A percentile compares a stretch with the other conserved stretches of the same genome.
These are phyloP conservation scores for Penicillium maclennaniae DNA, from an alignment of 495 filamentous ascomycete species.

Conservation along the genomic window DNA sequence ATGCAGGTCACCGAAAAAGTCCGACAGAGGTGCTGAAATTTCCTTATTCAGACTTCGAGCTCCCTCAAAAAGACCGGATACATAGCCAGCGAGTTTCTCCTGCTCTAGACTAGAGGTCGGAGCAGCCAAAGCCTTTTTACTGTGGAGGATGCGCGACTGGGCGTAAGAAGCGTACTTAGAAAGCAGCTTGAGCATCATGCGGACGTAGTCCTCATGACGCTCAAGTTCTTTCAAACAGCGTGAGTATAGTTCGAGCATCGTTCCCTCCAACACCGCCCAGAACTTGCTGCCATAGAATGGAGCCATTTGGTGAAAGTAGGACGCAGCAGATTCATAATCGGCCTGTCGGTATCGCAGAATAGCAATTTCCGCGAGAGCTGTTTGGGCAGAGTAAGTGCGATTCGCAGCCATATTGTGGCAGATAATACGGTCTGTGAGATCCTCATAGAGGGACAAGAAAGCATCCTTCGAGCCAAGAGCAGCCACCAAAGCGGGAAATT, in stretches of 20 bases:
- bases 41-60: conserved; percentile 62
- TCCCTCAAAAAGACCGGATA: conserved; percentile 61
- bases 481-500: conserved; percentile 26
- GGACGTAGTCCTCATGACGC: conserved; percentile 74
- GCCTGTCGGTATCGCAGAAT: conserved; percentile 67
- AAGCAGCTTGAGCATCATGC: conserved; percentile 68
- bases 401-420: conserved; percentile 73
- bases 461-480: conserved; percentile 31
- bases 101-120: conserved; percentile 45
- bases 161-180: conserved; percentile 58
- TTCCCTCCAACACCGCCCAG: conserved; percentile 76
- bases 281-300: conserved; percentile 76
- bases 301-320: conserved; percentile 75
- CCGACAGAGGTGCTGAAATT: conserved; percentile 59
- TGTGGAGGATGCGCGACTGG: conserved; percentile 30
- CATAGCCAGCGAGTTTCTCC: conserved; percentile 55
- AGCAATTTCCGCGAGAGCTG: conserved; percentile 80
- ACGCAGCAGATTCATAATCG: conserved; percentile 71
- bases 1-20: conserved; percentile 68
- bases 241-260: conserved; percentile 81
- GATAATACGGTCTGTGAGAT: conserved; percentile 65
- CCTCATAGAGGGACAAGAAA: conserved; percentile 63
- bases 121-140: conserved; percentile 33
- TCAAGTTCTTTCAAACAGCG: conserved; percentile 75
- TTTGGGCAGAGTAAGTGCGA: conserved; percentile 68